These are phyloP conservation scores for Suillus tomentosus DNA, from an alignment of 768 basidiomycete genomes.

Conservation along the genomic window DNA sequence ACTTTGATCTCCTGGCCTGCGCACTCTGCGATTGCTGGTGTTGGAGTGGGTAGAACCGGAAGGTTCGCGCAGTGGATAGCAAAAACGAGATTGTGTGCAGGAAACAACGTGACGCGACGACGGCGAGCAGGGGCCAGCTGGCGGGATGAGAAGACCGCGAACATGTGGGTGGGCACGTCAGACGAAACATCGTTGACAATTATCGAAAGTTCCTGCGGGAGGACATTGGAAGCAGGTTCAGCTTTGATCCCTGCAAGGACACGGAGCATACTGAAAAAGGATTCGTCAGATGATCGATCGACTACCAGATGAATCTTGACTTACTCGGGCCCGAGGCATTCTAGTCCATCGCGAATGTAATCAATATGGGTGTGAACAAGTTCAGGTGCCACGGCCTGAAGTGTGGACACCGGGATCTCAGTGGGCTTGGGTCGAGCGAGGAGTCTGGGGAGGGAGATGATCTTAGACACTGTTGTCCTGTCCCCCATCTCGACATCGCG, in stretches of 20 bases:
- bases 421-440: constrained; percentile 23
- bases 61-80: constrained; percentile 34
- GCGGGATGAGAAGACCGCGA: constrained; percentile 31
- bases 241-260: constrained; percentile 33
- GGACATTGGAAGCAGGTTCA: constrained; percentile 19
- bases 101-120: constrained; percentile 37
- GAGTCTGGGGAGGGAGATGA: constrained; percentile 26
- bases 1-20: constrained; percentile 35
- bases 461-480: constrained; percentile 14
- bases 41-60: constrained; percentile 23
- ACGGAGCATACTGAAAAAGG: constrained; percentile 29
- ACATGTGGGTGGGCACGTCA: constrained; percentile 35
- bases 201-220: constrained; percentile 31
- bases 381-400: constrained; percentile 29
- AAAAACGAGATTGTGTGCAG: constrained; percentile 39
- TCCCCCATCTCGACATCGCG: constrained; percentile 12
- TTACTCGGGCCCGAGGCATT: constrained; percentile 31
- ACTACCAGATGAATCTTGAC: neutral
- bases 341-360: constrained; percentile 32
- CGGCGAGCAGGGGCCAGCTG: constrained; percentile 23
- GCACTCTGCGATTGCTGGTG: constrained; percentile 14
- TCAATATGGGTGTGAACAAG: constrained; percentile 23
- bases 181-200: constrained; percentile 32
- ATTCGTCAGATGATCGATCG: constrained; percentile 14
- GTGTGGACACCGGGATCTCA: constrained; percentile 16